Conservation (phyloP, 1,284 basidiomycete genomes). For the Cryptococcus sp. region DNA sequence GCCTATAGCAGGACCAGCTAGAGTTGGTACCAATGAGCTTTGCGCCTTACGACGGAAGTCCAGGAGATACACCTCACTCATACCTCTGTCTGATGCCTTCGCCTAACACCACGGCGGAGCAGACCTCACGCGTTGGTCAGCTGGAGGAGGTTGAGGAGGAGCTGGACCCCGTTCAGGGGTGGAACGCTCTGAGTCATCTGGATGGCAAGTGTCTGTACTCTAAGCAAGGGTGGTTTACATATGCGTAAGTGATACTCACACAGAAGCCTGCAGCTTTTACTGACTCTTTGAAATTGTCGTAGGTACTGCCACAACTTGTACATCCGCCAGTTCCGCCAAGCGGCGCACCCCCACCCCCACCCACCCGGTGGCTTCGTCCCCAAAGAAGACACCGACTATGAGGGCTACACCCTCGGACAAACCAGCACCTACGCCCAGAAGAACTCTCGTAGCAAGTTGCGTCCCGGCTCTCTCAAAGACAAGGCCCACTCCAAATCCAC, state of each 20-base stretch:
- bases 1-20: slow-evolving; percentile 14
- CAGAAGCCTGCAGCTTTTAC: no score
- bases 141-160: slow-evolving; percentile 34
- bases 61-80: slow-evolving; percentile 12
- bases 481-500: background rate
- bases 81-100: slow-evolving; percentile 48
- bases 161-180: slow-evolving; percentile 40
- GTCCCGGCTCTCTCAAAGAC: background rate
- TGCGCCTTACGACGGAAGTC: slow-evolving; percentile 14
- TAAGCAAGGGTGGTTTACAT: slow-evolving; percentile 79
- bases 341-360: slow-evolving; percentile 58
- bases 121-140: slow-evolving; percentile 19
- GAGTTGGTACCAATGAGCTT: slow-evolving; percentile 36
- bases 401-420: slow-evolving; percentile 47
- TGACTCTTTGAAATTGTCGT: no score
- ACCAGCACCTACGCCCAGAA: slow-evolving; percentile 14
- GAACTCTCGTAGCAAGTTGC: slow-evolving; percentile 4
- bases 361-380: slow-evolving; percentile 66
- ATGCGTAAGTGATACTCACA: slow-evolving; percentile 56
- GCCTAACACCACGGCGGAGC: slow-evolving; percentile 27
- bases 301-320: slow-evolving; percentile 83
- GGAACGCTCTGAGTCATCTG: slow-evolving; percentile 50
- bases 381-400: slow-evolving; percentile 65
- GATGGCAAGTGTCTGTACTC: slow-evolving; percentile 52
- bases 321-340: slow-evolving; percentile 84